Evolutionary conservation across 306 rosid species (phyloP).

Genomic region (Vigna reflexopilosa): DNA sequence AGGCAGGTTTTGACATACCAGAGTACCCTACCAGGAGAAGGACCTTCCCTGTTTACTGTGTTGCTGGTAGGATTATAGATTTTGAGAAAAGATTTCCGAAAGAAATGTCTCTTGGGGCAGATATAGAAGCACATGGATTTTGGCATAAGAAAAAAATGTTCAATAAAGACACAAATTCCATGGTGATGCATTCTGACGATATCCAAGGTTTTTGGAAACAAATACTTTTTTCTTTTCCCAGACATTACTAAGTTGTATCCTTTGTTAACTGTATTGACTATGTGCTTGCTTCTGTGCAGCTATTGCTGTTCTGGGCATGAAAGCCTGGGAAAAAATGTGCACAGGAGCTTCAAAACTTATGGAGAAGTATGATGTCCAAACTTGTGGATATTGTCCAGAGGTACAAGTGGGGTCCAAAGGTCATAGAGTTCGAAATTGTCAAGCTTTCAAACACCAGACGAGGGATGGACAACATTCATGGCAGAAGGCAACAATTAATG

Average conservation of each 20-base stretch:
- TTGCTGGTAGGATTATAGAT: constrained; percentile 71
- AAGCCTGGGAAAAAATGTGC: constrained; percentile 66
- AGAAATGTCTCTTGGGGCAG: constrained; percentile 51
- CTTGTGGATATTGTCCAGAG: constrained; percentile 81
- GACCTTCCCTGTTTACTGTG: constrained; percentile 63
- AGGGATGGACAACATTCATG: constrained; percentile 89
- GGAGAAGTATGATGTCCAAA: constrained; percentile 67
- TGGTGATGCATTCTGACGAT: constrained; percentile 49
- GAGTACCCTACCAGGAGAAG: constrained; percentile 77
- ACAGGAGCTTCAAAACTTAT: constrained; percentile 65
- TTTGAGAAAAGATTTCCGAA: constrained; percentile 71
- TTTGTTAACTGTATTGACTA: constrained; percentile 30
- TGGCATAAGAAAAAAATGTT: constrained; percentile 52
- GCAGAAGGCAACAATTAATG: constrained; percentile 72
- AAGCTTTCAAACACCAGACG: constrained; percentile 82
- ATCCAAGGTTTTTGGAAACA: constrained; percentile 55
- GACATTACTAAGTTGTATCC: neutral
- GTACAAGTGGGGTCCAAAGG: constrained; percentile 85
- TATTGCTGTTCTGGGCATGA: constrained; percentile 67
- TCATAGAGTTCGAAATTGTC: constrained; percentile 68
- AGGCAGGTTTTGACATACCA: constrained; percentile 72
- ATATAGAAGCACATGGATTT: constrained; percentile 60
- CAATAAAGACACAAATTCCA: constrained; percentile 33
- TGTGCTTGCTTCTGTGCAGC: constrained; percentile 50
- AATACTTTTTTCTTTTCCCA: constrained; percentile 8